These are phyloP conservation scores for Rhodotorula paludigena DNA, from an alignment of 768 basidiomycete species.

Conservation along the genomic window DNA sequence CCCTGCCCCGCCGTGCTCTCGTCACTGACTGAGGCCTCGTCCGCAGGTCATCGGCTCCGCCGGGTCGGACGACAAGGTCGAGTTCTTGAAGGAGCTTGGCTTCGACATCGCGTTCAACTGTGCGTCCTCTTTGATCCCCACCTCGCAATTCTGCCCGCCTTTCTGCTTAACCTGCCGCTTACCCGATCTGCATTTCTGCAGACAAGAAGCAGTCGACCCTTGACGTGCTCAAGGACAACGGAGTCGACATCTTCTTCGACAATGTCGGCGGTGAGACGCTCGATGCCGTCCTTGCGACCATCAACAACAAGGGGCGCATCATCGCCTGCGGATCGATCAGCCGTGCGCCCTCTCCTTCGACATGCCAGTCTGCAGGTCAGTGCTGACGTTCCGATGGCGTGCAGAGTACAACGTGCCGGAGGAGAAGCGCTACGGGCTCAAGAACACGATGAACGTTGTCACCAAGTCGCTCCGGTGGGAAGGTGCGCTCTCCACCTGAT, in stretches of 20 bases:
- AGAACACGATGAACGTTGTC: conserved; percentile 29
- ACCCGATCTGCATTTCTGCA: neutral
- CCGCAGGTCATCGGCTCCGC: conserved; percentile 63
- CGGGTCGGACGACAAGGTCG: conserved; percentile 69
- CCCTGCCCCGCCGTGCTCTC: no score
- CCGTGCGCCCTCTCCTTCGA: conserved; percentile 33
- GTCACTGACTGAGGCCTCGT: no score
- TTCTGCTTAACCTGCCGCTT: no score
- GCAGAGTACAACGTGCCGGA: conserved; percentile 34
- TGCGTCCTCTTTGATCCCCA: neutral
- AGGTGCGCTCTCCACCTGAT: conserved; percentile 1
- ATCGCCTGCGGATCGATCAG: conserved; percentile 30
- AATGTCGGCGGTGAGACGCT: conserved; percentile 45
- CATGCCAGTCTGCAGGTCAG: no score
- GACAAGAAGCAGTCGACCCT: conserved; percentile 55
- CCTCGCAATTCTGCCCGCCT: neutral
- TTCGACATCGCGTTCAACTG: conserved; percentile 68
- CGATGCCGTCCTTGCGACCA: conserved; percentile 39
- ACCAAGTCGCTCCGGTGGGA: conserved; percentile 19
- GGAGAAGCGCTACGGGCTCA: conserved; percentile 36
- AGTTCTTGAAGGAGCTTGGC: conserved; percentile 57
- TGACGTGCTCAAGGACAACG: conserved; percentile 59
- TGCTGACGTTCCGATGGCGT: no score
- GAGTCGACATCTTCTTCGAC: conserved; percentile 54
- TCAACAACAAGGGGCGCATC: conserved; percentile 40